Percentiles rank a stretch among this genome's conserved stretches.
These are phyloP conservation scores for Alternaria alternata DNA, from an alignment of 2,329 filamentous ascomycete species.

Conservation along the genomic window DNA sequence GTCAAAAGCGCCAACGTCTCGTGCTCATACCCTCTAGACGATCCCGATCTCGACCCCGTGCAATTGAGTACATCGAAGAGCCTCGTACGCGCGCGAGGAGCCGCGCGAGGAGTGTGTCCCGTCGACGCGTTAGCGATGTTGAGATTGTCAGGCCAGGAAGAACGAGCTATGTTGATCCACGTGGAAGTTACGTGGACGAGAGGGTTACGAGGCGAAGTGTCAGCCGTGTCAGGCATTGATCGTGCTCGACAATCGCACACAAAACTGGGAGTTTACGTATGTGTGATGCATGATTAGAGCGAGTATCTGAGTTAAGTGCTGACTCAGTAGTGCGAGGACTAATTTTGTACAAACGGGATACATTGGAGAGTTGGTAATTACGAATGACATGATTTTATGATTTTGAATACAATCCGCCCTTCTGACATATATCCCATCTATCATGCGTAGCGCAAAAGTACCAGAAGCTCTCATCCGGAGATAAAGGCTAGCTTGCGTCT, in stretches of 20 bases:
- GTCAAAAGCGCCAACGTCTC: background rate
- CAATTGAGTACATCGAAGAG: slow-evolving; percentile 42
- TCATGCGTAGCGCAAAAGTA: background rate
- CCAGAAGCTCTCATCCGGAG: background rate
- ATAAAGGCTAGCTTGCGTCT: background rate
- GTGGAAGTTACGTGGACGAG: slow-evolving; percentile 39
- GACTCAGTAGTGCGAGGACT: background rate
- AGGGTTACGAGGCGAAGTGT: slow-evolving; percentile 39
- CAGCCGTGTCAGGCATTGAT: slow-evolving; percentile 33
- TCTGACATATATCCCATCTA: background rate
- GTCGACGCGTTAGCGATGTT: slow-evolving; percentile 37
- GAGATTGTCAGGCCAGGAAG: slow-evolving; percentile 33
- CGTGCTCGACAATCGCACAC: background rate
- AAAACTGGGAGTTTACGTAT: background rate
- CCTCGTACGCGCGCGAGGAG: slow-evolving; percentile 32
- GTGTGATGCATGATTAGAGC: background rate
- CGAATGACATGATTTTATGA: background rate
- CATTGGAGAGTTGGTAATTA: background rate
- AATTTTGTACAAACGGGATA: background rate
- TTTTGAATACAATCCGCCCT: background rate
- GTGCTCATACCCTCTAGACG: slow-evolving; percentile 15
- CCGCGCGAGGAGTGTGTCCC: slow-evolving; percentile 37
- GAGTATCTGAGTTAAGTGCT: background rate
- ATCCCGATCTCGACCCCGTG: slow-evolving; percentile 30
- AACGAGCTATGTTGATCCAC: slow-evolving; percentile 34